phyloP scores from a whole-genome alignment of 352 stramenopile genomes.

The Phytophthora pinifolia region DNA sequence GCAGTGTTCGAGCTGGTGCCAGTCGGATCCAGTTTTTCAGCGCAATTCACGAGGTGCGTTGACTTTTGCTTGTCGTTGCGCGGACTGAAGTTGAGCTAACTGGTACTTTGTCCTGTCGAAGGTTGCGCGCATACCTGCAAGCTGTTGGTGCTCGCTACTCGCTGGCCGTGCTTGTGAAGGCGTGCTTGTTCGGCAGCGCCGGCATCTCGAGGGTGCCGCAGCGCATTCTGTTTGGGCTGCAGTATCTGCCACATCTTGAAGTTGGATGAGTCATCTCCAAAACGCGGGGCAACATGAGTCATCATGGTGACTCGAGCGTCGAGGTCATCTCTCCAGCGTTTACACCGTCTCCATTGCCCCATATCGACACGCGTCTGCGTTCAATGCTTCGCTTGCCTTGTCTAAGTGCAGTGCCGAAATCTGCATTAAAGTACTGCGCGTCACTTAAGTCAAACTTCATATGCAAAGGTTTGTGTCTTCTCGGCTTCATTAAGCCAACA shows the following conservation, averaged over 20 bases:
- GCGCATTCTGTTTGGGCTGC: conserved; percentile 25
- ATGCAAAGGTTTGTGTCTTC: too few species aligned
- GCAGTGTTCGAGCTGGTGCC: conserved; percentile 29
- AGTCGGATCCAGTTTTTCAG: conserved; percentile 18
- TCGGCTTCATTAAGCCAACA: too few species aligned
- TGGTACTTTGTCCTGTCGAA: conserved; percentile 1
- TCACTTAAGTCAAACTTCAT: too few species aligned
- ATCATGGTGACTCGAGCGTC: too few species aligned
- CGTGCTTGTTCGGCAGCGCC: conserved; percentile 33
- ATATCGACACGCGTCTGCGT: too few species aligned
- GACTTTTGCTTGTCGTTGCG: not conserved
- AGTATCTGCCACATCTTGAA: not conserved
- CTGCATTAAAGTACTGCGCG: too few species aligned
- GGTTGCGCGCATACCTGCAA: conserved; percentile 23
- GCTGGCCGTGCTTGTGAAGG: conserved; percentile 25
- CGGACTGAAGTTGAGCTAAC: not conserved
- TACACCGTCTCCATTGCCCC: too few species aligned
- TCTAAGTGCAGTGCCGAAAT: too few species aligned
- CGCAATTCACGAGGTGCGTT: conserved; percentile 34
- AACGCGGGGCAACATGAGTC: too few species aligned
- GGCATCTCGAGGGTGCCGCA: conserved; percentile 26
- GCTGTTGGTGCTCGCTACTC: conserved; percentile 28
- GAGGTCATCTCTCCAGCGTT: too few species aligned
- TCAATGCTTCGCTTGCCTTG: too few species aligned
- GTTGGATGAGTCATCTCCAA: too few species aligned